These are phyloP conservation scores for Nelumbo lutea DNA, from an alignment of 164 flowering plant species.

Conservation along the genomic window DNA sequence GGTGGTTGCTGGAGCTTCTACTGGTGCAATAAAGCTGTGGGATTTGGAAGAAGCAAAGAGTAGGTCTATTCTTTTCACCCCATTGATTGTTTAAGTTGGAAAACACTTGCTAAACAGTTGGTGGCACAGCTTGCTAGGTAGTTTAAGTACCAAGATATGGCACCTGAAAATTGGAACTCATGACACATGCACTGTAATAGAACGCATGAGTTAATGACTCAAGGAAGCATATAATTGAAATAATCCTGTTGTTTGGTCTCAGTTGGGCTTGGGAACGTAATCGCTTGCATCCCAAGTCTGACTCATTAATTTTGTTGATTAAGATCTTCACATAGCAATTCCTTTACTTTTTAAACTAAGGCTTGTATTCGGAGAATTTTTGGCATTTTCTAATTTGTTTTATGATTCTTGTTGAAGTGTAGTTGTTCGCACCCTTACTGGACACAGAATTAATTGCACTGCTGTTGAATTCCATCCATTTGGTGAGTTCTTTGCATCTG, in stretches of 20 bases:
- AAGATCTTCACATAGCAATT: neutral
- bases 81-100: neutral
- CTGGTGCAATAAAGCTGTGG: slow-evolving; percentile 80
- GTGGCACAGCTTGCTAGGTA: neutral
- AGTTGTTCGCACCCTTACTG: slow-evolving; percentile 80
- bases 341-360: neutral
- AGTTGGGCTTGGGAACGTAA: neutral
- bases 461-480: slow-evolving; percentile 87
- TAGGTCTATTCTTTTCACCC: slow-evolving; percentile 31
- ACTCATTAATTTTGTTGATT: neutral
- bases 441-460: slow-evolving; percentile 75
- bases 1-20: slow-evolving; percentile 76
- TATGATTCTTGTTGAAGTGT: slow-evolving; percentile 47
- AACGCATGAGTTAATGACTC: neutral
- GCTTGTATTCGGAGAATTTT: neutral
- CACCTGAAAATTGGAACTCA: neutral
- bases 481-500: slow-evolving; percentile 92
- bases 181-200: neutral
- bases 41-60: slow-evolving; percentile 87
- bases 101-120: neutral
- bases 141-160: neutral
- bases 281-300: neutral
- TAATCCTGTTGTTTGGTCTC: neutral
- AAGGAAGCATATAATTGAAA: neutral
- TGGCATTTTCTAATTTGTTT: slow-evolving; percentile 22